A percentile compares a stretch with the other conserved stretches of the same genome.
These are phyloP conservation scores for Vitis rotundifolia DNA, from an alignment of 164 flowering plant genomes.

Conservation along the genomic window DNA sequence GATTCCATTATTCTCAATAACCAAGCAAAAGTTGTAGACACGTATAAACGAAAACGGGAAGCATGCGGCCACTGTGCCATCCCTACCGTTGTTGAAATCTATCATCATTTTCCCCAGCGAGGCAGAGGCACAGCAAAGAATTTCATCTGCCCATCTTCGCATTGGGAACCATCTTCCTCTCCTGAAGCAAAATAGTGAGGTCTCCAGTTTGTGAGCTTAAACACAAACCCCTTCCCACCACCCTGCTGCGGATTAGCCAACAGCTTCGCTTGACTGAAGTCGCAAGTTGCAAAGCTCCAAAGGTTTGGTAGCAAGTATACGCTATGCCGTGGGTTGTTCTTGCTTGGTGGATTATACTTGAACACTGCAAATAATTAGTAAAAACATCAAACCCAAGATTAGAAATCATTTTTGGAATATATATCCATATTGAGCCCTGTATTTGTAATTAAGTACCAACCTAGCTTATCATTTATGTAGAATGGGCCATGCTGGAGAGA, in stretches of 20 bases:
- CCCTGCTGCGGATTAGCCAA: constrained; percentile 37
- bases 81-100: too few species aligned
- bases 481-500: constrained; percentile 38
- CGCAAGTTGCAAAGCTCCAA: constrained; percentile 48
- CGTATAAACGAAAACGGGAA: too few species aligned
- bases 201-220: constrained; percentile 11
- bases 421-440: neutral
- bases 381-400: too few species aligned
- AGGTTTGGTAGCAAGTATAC: constrained; percentile 51
- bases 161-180: constrained; percentile 16
- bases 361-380: constrained; percentile 18
- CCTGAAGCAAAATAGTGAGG: constrained; percentile 27
- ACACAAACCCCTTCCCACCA: constrained; percentile 24
- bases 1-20: too few species aligned
- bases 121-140: constrained; percentile 20
- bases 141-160: constrained; percentile 29
- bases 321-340: constrained; percentile 38
- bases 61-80: too few species aligned
- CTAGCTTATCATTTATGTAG: constrained; percentile 40
- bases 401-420: too few species aligned
- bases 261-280: constrained; percentile 38
- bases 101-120: neutral
- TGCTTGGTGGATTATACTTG: constrained; percentile 50
- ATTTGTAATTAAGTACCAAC: constrained; percentile 14
- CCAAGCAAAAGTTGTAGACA: too few species aligned